Percentiles rank a stretch among this genome's conserved stretches.
Evolutionary conservation across 768 basidiomycete species (phyloP).

Genomic region (Crassisporium funariophilum): DNA sequence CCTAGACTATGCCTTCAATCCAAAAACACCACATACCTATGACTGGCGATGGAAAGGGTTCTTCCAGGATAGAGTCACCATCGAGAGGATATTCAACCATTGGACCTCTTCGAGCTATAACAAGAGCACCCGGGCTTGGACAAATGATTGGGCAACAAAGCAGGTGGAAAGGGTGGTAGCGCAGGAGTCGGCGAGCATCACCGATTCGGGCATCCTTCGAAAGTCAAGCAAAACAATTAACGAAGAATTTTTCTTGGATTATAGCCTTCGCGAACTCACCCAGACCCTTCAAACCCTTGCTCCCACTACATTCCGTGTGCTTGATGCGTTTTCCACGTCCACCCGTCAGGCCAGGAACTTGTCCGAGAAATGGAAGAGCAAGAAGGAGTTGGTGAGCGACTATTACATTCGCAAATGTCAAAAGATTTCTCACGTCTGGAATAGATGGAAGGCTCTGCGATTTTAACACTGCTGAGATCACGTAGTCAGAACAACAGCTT

Average conservation of each 20-base stretch:
- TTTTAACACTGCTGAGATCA: slow-evolving; percentile 21
- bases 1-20: slow-evolving; percentile 6
- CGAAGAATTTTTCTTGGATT: slow-evolving; percentile 14
- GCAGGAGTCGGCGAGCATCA: slow-evolving; percentile 19
- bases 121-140: slow-evolving; percentile 7
- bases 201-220: slow-evolving; percentile 13
- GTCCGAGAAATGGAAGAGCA: slow-evolving; percentile 3
- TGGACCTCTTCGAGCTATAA: slow-evolving; percentile 27
- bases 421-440: neutral
- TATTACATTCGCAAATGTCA: neutral
- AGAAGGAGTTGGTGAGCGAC: slow-evolving; percentile 16
- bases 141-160: slow-evolving; percentile 25
- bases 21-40: slow-evolving; percentile 14
- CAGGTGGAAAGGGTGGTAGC: slow-evolving; percentile 14
- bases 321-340: slow-evolving; percentile 21
- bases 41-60: slow-evolving; percentile 28
- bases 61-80: slow-evolving; percentile 15
- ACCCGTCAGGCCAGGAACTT: slow-evolving; percentile 1
- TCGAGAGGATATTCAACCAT: slow-evolving; percentile 21
- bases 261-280: slow-evolving; percentile 8
- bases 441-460: slow-evolving; percentile 23
- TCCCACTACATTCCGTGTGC: slow-evolving; percentile 12
- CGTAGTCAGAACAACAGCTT: slow-evolving; percentile 33
- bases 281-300: slow-evolving; percentile 1
- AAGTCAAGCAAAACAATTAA: slow-evolving; percentile 8